phyloP scores from a whole-genome alignment of 208 protist genomes.

The Acanthamoeba divionensis region DNA sequence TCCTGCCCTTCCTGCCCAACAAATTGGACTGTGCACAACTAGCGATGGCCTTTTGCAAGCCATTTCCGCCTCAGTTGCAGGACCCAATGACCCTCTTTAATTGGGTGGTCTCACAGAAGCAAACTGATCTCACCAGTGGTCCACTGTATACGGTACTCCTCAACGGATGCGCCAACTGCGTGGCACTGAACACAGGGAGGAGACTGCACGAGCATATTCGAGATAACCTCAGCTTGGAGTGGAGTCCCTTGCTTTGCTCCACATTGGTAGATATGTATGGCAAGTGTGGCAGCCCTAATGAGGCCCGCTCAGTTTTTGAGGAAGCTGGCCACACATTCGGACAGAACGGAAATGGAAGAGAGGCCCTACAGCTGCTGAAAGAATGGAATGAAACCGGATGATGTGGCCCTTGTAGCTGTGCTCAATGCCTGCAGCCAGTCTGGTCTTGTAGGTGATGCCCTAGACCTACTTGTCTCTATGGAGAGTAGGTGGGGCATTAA shows the following conservation, averaged over 20 bases:
- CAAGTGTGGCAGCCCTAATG: background rate
- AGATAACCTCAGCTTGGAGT: background rate
- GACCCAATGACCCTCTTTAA: too few relatives aligned
- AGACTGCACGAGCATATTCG: background rate
- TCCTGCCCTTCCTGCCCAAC: too few relatives aligned
- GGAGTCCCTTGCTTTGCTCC: background rate
- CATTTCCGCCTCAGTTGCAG: too few relatives aligned
- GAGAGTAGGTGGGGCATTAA: background rate
- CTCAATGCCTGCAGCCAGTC: conserved; percentile 52
- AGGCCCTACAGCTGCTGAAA: background rate
- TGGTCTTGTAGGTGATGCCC: conserved; percentile 54
- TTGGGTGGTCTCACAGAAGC: too few relatives aligned
- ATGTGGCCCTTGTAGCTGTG: background rate
- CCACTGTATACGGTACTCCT: too few relatives aligned
- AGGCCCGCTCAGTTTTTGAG: background rate
- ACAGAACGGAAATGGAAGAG: background rate
- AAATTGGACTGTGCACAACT: too few relatives aligned
- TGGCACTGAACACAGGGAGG: background rate
- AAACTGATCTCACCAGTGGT: too few relatives aligned
- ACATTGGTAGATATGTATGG: background rate
- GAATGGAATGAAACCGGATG: background rate
- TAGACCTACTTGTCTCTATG: background rate
- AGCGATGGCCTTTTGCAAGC: too few relatives aligned
- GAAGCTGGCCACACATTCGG: background rate
- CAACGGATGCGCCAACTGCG: background rate